phyloP scores from a whole-genome alignment of 2,329 filamentous ascomycete species.

The Aspergillus pseudoterreus region DNA sequence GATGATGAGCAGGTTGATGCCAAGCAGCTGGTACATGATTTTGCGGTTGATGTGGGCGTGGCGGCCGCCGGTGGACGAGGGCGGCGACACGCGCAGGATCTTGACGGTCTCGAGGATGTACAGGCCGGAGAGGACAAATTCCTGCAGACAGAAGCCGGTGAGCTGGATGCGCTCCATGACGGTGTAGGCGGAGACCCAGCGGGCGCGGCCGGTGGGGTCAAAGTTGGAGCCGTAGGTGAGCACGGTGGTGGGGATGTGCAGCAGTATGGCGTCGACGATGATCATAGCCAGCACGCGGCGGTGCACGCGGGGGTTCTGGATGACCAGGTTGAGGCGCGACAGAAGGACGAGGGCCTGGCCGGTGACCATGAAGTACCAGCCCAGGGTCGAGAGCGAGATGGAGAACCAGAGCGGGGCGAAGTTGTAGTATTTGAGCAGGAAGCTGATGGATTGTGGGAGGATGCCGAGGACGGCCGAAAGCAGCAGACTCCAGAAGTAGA shows the following conservation, averaged over 20 bases:
- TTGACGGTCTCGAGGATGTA: slow-evolving; percentile 54
- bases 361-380: slow-evolving; percentile 50
- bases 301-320: slow-evolving; percentile 49
- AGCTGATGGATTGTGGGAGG: slow-evolving; percentile 42
- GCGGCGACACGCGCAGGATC: slow-evolving; percentile 32
- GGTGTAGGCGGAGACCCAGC: slow-evolving; percentile 45
- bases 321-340: slow-evolving; percentile 59
- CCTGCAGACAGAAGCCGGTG: slow-evolving; percentile 31
- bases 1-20: slow-evolving; percentile 46
- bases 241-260: slow-evolving; percentile 16
- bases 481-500: slow-evolving; percentile 50
- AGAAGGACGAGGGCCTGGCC: slow-evolving; percentile 61
- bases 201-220: slow-evolving; percentile 36
- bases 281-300: slow-evolving; percentile 58
- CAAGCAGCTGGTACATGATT: slow-evolving; percentile 44
- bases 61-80: slow-evolving; percentile 13
- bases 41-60: slow-evolving; percentile 19
- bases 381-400: not conserved
- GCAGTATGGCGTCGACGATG: slow-evolving; percentile 49
- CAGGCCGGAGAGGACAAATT: slow-evolving; percentile 45
- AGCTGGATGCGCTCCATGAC: slow-evolving; percentile 29
- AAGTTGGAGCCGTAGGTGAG: slow-evolving; percentile 12
- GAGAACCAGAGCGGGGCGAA: not conserved
- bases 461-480: slow-evolving; percentile 42
- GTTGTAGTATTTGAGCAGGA: slow-evolving; percentile 42